phyloP scores from a whole-genome alignment of 1,284 basidiomycete species.

The Volvariella surrecta region DNA sequence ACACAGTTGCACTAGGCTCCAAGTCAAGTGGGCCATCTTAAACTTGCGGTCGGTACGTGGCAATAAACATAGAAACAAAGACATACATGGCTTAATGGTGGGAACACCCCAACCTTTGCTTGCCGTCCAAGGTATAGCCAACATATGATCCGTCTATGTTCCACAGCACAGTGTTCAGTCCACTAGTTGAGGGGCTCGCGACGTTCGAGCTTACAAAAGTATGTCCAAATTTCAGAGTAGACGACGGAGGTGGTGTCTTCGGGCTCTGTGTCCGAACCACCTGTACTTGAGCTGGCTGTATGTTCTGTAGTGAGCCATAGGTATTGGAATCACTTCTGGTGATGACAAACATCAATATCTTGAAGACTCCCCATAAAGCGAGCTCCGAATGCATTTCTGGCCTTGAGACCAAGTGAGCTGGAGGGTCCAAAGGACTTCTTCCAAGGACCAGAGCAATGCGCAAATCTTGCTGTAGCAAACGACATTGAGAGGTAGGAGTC shows the following conservation, averaged over 20 bases:
- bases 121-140: slow-evolving; percentile 74
- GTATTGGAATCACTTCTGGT: background rate
- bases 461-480: too few species aligned
- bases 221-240: slow-evolving; percentile 57
- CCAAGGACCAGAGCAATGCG: too few species aligned
- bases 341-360: slow-evolving; percentile 13
- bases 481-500: too few species aligned
- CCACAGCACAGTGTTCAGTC: slow-evolving; percentile 8
- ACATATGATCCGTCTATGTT: slow-evolving; percentile 86
- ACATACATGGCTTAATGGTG: slow-evolving; percentile 76
- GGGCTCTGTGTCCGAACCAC: slow-evolving; percentile 42
- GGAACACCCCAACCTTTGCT: slow-evolving; percentile 77
- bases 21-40: slow-evolving; percentile 69
- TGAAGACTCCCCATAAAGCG: slow-evolving; percentile 7
- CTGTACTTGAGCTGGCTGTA: slow-evolving; percentile 27
- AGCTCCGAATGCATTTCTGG: too few species aligned
- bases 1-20: slow-evolving; percentile 80
- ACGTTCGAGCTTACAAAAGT: slow-evolving; percentile 45
- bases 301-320: too few species aligned
- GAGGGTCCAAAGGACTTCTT: too few species aligned
- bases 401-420: too few species aligned
- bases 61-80: background rate
- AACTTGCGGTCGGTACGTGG: slow-evolving; percentile 4
- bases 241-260: slow-evolving; percentile 41
- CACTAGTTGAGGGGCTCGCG: slow-evolving; percentile 1